Evolutionary conservation across 1,284 basidiomycete species (phyloP).

Genomic region (Pyrrhoderma lamaoense): DNA sequence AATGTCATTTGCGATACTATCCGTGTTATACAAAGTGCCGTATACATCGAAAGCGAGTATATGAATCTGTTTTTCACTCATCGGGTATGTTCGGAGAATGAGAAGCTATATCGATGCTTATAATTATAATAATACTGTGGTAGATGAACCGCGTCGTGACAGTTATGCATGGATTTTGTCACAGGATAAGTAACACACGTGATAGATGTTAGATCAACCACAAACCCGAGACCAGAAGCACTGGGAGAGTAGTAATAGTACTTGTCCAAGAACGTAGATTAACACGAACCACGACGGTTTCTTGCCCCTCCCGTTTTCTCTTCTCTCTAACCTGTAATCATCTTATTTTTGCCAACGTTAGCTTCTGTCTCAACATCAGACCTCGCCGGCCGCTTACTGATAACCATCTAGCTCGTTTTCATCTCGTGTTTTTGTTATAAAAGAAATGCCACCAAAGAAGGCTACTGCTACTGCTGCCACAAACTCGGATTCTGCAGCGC

Average conservation of each 20-base stretch:
- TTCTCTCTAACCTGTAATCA: not conserved
- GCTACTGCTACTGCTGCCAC: slow-evolving; percentile 10
- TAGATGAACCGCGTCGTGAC: not conserved
- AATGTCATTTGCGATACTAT: slow-evolving; percentile 21
- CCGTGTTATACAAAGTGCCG: slow-evolving; percentile 29
- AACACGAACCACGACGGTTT: slow-evolving; percentile 4
- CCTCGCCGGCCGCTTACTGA: not conserved
- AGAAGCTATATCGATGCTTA: no score
- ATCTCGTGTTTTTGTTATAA: not conserved
- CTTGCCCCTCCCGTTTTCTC: not conserved
- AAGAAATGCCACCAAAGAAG: slow-evolving; percentile 14
- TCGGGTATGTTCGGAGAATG: not conserved
- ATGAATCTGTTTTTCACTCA: not conserved
- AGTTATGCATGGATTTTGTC: not conserved
- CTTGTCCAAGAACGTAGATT: not conserved
- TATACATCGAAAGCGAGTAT: slow-evolving; percentile 29
- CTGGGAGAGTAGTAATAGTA: not conserved
- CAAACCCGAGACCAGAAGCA: not conserved
- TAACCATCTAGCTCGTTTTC: not conserved
- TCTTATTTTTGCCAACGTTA: no score
- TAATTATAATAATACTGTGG: no score
- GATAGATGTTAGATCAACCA: not conserved
- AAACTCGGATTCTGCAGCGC: not conserved
- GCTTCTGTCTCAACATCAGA: not conserved
- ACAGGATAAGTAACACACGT: not conserved